A percentile compares a stretch with the other conserved stretches of the same genome.
These are phyloP conservation scores for Logfia minima DNA, from an alignment of 129 eudicot genomes.

Conservation along the genomic window DNA sequence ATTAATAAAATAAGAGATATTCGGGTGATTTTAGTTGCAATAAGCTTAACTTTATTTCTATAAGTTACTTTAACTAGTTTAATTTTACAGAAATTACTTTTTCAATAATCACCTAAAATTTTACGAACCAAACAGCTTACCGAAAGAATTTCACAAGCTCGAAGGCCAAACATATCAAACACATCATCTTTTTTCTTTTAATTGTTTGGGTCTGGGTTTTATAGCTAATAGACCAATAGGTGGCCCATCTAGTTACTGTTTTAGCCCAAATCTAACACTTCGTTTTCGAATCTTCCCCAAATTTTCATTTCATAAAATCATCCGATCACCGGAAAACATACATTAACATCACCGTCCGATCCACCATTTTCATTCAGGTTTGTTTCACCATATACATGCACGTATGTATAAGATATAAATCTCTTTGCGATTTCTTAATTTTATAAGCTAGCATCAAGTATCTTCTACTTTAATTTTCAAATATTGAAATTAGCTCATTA, in stretches of 20 bases:
- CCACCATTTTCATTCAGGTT: conserved; percentile 17
- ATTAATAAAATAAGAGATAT: no score
- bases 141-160: no score
- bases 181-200: no score
- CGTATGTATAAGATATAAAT: not conserved
- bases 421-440: conserved; percentile 10
- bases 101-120: no score
- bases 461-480: conserved; percentile 4
- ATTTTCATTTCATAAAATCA: conserved; percentile 17
- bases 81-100: no score
- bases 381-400: not conserved
- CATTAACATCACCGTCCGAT: conserved; percentile 20
- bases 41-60: no score
- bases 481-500: conserved; percentile 7
- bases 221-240: not conserved
- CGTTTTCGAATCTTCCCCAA: not conserved
- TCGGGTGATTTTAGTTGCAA: no score
- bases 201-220: no score
- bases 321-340: conserved; percentile 4
- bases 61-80: no score
- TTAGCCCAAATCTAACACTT: not conserved
- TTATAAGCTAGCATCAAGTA: conserved; percentile 10
- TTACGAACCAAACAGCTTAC: no score
- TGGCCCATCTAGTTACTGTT: not conserved
- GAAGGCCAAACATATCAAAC: no score